Evolutionary conservation across 257 asterid species (phyloP), one percentile per base, ranked within the genome.

Genomic region (Nicotiana undulata): DNA sequence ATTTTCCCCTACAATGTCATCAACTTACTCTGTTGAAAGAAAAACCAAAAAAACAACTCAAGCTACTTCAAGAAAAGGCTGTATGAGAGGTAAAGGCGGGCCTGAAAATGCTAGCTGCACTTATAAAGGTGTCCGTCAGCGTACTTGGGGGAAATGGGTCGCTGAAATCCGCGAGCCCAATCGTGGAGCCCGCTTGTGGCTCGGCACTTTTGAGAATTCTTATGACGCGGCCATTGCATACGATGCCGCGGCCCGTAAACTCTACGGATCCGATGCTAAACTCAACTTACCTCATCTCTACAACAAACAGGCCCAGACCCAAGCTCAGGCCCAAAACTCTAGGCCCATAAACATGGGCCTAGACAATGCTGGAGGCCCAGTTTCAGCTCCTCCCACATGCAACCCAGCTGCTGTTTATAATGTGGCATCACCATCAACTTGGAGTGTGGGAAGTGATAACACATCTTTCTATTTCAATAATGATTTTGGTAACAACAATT

Each of bases 91-190:
- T 1, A 93, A 94, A 78, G 98, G 98, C 0, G 98, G 98, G 2
- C 98, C 98, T 0, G 94, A 93, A 77, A 94, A 94, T 52, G 91
- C 95, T 6, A 24, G 89, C 0, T 94, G 98, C 85, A 85, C 88
- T 0, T 93, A 86, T 83, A 94, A 93, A 77, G 98, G 98, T 1
- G 98, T 94, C 0, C 83, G 97, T 0, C 98, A 94, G 82, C 88
- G 98, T 6, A 92, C 97, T 0, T 93, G 98, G 98, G 98, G 98
- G 0, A 94, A 94, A 77, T 93, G 98, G 98, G 98, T 94, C 0
- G 91, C 97, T 3, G 98, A 93, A 83, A 94, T 94, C 2, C 96
- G 98, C 16, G 97, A 94, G 44, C 98, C 98, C 18, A 89, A 92
- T 24, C 91, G 91, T 5, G 98, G 98, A 26, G 82, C 90, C 3